phyloP scores from a whole-genome alignment of 2,329 filamentous ascomycete species.

The Macroventuria anomochaeta region DNA sequence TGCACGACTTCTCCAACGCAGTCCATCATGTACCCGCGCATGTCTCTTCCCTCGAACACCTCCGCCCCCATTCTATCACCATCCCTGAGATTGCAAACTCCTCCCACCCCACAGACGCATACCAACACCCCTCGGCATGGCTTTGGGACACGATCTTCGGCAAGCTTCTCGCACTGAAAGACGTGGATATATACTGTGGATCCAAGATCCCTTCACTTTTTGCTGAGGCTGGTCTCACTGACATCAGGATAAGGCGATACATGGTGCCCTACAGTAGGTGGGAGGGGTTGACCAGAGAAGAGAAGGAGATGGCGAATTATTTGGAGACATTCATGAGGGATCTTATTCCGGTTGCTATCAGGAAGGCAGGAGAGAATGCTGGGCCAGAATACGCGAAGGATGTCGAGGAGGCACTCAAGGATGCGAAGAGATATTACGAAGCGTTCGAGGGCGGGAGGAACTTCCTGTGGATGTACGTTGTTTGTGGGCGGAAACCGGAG shows the following conservation, averaged over 20 bases:
- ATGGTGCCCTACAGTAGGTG: conserved; percentile 6
- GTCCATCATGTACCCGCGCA: not conserved
- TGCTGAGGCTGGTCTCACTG: conserved; percentile 4
- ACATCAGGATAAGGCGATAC: conserved; percentile 7
- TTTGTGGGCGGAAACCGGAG: conserved; percentile 7
- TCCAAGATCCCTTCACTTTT: conserved; percentile 4
- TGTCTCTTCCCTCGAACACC: not conserved
- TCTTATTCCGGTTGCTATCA: not conserved
- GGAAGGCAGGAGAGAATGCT: not conserved
- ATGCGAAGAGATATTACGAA: not conserved
- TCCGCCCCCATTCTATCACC: not conserved
- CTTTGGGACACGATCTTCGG: conserved; percentile 1
- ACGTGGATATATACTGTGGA: not conserved
- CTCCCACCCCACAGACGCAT: not conserved
- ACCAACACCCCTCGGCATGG: not conserved
- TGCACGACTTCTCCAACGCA: conserved; percentile 1
- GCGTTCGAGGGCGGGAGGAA: not conserved
- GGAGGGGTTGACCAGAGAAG: conserved; percentile 3
- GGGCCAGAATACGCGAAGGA: not conserved
- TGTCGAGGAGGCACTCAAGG: not conserved
- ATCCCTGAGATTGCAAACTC: not conserved
- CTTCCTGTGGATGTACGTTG: conserved; percentile 15
- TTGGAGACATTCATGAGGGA: not conserved
- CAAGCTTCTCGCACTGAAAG: conserved; percentile 2
- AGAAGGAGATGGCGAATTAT: conserved; percentile 4